Base-by-base conservation (phyloP, 2,329 filamentous ascomycete species). In the Sporothrix luriei region DNA sequence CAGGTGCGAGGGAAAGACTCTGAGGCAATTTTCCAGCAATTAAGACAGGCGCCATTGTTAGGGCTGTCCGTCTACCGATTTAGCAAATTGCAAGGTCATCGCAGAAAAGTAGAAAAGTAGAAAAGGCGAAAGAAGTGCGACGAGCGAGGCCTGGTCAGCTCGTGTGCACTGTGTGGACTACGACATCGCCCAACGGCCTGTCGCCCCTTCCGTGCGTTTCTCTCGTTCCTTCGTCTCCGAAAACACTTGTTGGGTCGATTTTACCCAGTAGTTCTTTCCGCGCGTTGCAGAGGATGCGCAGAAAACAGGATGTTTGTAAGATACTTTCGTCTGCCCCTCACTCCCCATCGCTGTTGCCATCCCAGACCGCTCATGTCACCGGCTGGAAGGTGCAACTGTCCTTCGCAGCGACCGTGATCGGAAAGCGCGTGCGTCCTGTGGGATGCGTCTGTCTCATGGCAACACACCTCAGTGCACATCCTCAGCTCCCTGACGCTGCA, bases 41-140 rank as follows among this genome's bases (percentile, higher is more conserved):
- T n/a, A 13, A 57, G 19, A 26, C 29, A 57, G 33, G 19, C 4
- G 7, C 54, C 54, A 33, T 40, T 16, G 26, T 57, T 38, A 40
- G 54, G 54, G 54, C 29, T 13, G 11, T 19, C 7, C 13, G 33
- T 40, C 54, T 19, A 43, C 24, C 51, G 29, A 55, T n/a, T 33
- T 48, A 24, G 13, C 66, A 38, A 26, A 49, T 33, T 51, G 48
- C 14, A 52, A 52, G 52, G 66, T 49, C 55, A 55, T 66, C 64
- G 64, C 64, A 49, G 55, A 46, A 40, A 21, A 40, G 14, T 40
- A 40, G 10, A 40, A 40, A 40, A 14, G 48, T 38, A 52, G n/a
- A 52, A 48, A 21, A n/a, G 24, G 26, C 19, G 24, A 64, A 33
- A 29, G 59, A 43, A 19, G 19, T 21, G 61, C 61, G 61, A 49